Percentiles rank a stretch among this genome's conserved stretches.
These are phyloP conservation scores for Vitis hybrid DNA, from an alignment of 177 flowering plant species.

Conservation along the genomic window DNA sequence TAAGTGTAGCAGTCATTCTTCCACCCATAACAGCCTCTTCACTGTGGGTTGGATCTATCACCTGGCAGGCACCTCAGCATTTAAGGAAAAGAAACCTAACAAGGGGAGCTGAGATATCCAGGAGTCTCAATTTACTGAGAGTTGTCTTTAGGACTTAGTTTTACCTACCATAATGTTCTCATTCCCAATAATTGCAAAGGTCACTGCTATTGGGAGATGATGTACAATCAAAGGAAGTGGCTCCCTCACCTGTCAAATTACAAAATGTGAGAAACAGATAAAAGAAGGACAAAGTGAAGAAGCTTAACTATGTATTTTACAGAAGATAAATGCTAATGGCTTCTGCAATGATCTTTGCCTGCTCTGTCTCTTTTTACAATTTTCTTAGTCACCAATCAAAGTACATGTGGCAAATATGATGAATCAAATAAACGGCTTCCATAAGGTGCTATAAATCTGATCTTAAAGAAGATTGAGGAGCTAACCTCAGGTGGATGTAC, in stretches of 20 bases:
- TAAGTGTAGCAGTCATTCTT: conserved; percentile 77
- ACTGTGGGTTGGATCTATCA: conserved; percentile 78
- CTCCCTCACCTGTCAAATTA: conserved; percentile 68
- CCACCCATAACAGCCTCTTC: conserved; percentile 96
- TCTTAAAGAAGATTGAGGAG: conserved; percentile 4
- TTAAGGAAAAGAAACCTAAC: background rate
- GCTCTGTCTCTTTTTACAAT: too few species aligned
- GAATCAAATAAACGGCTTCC: too few species aligned
- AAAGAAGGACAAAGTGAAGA: background rate
- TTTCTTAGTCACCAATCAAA: background rate
- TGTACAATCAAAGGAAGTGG: conserved; percentile 88
- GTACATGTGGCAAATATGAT: too few species aligned
- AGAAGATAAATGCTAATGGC: background rate
- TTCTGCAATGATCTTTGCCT: background rate
- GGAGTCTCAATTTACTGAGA: too few species aligned
- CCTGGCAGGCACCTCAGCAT: conserved; percentile 35
- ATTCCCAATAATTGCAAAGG: conserved; percentile 78
- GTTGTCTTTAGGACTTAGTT: background rate
- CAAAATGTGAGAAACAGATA: background rate
- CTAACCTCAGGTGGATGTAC: conserved; percentile 89
- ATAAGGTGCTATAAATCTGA: too few species aligned
- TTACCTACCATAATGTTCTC: conserved; percentile 68
- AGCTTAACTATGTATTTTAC: background rate
- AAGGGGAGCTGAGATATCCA: background rate
- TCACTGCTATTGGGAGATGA: conserved; percentile 94